Evolutionary conservation across 108 stramenopile genomes (phyloP).

Genomic region (Nitzschia palea): DNA sequence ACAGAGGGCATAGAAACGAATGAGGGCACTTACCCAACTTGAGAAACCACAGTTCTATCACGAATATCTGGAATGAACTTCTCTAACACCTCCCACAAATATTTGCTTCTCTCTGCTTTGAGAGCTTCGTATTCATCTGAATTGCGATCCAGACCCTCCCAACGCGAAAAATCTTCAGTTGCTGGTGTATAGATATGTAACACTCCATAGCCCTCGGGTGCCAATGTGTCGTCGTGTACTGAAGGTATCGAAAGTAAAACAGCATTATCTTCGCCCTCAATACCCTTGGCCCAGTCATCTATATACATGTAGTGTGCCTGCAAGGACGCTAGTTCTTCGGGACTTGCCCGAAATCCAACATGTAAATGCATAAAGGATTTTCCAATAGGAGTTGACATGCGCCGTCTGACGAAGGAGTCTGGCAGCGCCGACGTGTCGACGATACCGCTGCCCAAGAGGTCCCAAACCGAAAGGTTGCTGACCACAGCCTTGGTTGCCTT

Average conservation of each 20-base stretch:
- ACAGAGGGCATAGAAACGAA: too few species aligned
- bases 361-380: conserved; percentile 86
- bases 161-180: conserved; percentile 76
- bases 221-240: conserved; percentile 82
- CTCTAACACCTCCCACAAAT: conserved; percentile 84
- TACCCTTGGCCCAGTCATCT: conserved; percentile 70
- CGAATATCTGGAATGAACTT: conserved; percentile 82
- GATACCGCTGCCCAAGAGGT: conserved; percentile 63
- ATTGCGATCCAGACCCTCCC: conserved; percentile 73
- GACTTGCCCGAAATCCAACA: conserved; percentile 69
- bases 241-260: conserved; percentile 85
- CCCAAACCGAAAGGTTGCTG: conserved; percentile 74
- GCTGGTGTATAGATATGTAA: conserved; percentile 85
- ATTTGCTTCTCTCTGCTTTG: conserved; percentile 81
- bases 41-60: conserved; percentile 36
- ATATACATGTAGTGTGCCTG: conserved; percentile 88
- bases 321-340: conserved; percentile 55
- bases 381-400: conserved; percentile 55
- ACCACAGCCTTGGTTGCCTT: conserved; percentile 69
- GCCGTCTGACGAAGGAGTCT: conserved; percentile 48
- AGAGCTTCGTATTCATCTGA: conserved; percentile 72
- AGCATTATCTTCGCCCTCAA: conserved; percentile 83
- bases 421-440: conserved; percentile 51
- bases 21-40: conserved; percentile 65
- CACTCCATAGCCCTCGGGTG: conserved; percentile 79